Conservation (phyloP, 306 rosid species). For the Begonia loranthoides region DNA sequence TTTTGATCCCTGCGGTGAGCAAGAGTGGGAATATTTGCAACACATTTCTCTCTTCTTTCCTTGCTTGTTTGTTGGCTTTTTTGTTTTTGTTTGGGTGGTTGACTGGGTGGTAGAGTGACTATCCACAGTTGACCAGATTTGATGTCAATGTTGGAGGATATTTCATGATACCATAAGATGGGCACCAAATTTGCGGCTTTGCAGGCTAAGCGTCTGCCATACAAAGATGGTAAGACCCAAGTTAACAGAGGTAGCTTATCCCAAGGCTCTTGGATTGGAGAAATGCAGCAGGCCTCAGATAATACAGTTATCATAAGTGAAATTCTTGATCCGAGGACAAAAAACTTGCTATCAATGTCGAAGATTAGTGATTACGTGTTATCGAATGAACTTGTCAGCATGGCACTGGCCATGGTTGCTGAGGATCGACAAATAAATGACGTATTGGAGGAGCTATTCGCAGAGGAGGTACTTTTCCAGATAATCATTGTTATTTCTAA, state of each 20-base stretch:
- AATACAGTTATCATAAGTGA: slow-evolving; percentile 80
- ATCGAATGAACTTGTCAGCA: slow-evolving; percentile 90
- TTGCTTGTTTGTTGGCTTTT: too few species aligned
- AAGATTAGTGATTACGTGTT: slow-evolving; percentile 84
- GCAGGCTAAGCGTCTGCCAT: slow-evolving; percentile 84
- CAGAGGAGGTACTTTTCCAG: slow-evolving; percentile 68
- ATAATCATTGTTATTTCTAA: too few species aligned
- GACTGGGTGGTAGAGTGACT: too few species aligned
- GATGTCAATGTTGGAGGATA: too few species aligned
- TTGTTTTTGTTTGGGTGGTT: too few species aligned
- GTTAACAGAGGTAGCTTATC: slow-evolving; percentile 55
- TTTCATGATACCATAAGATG: too few species aligned
- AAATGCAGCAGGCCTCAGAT: slow-evolving; percentile 90
- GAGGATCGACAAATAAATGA: slow-evolving; percentile 88
- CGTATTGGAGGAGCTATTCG: slow-evolving; percentile 81
- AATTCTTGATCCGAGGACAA: slow-evolving; percentile 87
- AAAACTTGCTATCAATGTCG: slow-evolving; percentile 76
- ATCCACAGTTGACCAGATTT: too few species aligned
- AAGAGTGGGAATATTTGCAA: too few species aligned
- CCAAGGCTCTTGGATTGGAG: slow-evolving; percentile 87
- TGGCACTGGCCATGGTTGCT: slow-evolving; percentile 94
- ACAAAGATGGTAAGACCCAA: slow-evolving; percentile 28
- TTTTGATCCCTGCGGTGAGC: background rate
- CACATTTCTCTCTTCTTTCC: background rate
- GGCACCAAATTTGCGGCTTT: slow-evolving; percentile 9